Conservation (phyloP, 352 stramenopile species). For the Globisporangium middletonii region DNA sequence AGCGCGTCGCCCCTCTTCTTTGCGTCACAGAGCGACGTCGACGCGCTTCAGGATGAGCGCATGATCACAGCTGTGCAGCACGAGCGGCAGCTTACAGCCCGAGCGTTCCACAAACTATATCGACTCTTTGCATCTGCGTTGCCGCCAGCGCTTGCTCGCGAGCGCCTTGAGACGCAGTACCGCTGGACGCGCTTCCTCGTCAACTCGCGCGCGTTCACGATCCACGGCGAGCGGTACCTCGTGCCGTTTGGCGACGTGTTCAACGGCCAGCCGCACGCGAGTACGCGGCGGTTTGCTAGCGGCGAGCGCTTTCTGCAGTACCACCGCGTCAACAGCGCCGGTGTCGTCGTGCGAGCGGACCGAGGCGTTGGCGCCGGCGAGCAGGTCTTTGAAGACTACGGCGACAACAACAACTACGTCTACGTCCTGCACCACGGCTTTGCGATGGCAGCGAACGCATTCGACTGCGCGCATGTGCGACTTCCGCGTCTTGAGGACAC, state of each 20-base stretch:
- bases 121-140: slow-evolving; percentile 25
- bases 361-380: slow-evolving; percentile 18
- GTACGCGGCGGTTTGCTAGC: slow-evolving; percentile 23
- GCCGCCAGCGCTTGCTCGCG: neutral
- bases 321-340: slow-evolving; percentile 31
- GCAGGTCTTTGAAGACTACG: slow-evolving; percentile 94
- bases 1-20: slow-evolving; percentile 38
- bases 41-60: slow-evolving; percentile 40
- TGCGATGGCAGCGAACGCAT: slow-evolving; percentile 78
- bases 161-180: slow-evolving; percentile 19
- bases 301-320: slow-evolving; percentile 57
- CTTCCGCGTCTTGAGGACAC: slow-evolving; percentile 18
- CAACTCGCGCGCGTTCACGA: slow-evolving; percentile 75
- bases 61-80: slow-evolving; percentile 22
- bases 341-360: slow-evolving; percentile 66
- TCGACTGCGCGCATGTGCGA: slow-evolving; percentile 77
- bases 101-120: slow-evolving; percentile 34
- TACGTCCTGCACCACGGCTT: slow-evolving; percentile 91
- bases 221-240: slow-evolving; percentile 61
- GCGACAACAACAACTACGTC: slow-evolving; percentile 90
- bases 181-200: slow-evolving; percentile 51
- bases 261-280: slow-evolving; percentile 55
- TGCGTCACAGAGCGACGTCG: slow-evolving; percentile 13
- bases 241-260: slow-evolving; percentile 88
- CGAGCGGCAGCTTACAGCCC: slow-evolving; percentile 22